Evolutionary conservation across 1,284 basidiomycete genomes (phyloP), one percentile per base, ranked within the genome.

Genomic region (Ustilago nuda): DNA sequence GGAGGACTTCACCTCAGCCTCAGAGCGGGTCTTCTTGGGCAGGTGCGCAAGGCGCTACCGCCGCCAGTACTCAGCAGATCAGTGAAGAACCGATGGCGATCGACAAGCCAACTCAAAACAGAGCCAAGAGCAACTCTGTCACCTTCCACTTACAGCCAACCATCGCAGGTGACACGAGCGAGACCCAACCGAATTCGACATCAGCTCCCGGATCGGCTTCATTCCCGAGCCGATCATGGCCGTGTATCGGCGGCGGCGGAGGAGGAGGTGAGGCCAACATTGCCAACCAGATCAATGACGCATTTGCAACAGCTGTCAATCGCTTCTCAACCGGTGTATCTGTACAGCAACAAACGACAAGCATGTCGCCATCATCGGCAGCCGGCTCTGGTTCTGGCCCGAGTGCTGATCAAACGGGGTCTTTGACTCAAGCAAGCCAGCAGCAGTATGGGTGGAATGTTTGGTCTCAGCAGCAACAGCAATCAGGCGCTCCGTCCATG

Each of bases 1-100:
- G 70, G 3, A 30, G 67, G 13, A 77, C 65, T 8, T 70, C 66
- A 48, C 75, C 75, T 15, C 75, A 77, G 61, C 75, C 75, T 19
- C 73, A 71, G 36, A 53, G 54, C 43, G 59, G 52, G 15, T 37
- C 51, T 2, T 35, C 45, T 9, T 46, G 39, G 30, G 53, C 52
- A 19, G 61, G 43, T 33, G 41, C 33, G 2, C 52, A 61, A 8
- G 43, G 60, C 17, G 7, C 13, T 32, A 1, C 46, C 8, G 30
- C 61, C 17, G n/a, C n/a, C n/a, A 37, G 19, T 50, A 13, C 41
- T 17, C 30, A n/a, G n/a, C 45, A 9, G 17, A 27, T 27, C 23
- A 27, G 19, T 8, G 46, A 61, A 27, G 65, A 68, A 46, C 37
- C 65, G 1, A 72, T 72, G 70, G 46, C 50, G 48, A 41, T 72